Evolutionary conservation across 176 grass and related monocot genomes (phyloP).

Genomic region (Aegilops umbellulata): DNA sequence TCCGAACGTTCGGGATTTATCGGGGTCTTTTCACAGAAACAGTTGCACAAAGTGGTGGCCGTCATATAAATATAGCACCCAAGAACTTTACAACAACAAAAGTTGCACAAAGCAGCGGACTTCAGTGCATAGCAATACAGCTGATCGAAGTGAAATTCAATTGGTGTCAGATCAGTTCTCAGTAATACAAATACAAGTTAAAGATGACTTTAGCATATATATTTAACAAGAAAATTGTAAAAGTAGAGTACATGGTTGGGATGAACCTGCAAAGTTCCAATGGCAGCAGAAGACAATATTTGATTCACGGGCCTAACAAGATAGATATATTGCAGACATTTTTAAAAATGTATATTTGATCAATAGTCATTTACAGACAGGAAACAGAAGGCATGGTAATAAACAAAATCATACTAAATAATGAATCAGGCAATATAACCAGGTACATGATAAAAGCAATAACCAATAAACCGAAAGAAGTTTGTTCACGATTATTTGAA

Average conservation of each 20-base stretch:
- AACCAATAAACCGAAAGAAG: background rate
- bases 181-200: background rate
- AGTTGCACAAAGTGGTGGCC: background rate
- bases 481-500: background rate
- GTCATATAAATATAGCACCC: background rate
- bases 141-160: background rate
- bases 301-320: background rate
- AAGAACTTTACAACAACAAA: background rate
- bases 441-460: background rate
- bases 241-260: background rate
- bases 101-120: background rate
- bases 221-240: background rate
- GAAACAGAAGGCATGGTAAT: background rate
- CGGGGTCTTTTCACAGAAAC: background rate
- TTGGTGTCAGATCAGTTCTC: background rate
- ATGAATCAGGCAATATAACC: background rate
- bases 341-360: background rate
- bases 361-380: background rate
- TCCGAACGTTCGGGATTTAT: too few species aligned
- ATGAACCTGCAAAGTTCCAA: background rate
- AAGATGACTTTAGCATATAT: background rate
- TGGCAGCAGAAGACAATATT: background rate
- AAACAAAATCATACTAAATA: conserved; percentile 3
- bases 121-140: background rate
- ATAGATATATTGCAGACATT: background rate